phyloP scores from a whole-genome alignment of 768 basidiomycete species.

The Coprinellus micaceus region DNA sequence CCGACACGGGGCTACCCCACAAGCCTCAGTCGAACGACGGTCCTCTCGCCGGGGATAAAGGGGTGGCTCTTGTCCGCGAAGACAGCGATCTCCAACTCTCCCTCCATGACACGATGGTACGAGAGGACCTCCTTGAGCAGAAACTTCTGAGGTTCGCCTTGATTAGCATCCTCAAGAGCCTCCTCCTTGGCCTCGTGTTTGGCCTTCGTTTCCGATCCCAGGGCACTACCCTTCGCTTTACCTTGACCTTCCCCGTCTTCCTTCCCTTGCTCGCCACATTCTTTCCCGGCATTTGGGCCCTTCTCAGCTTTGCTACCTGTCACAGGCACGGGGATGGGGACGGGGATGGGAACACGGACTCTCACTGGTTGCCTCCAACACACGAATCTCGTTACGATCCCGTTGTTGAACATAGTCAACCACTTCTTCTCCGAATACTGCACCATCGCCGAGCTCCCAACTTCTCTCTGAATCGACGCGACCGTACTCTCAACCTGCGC shows the following conservation, averaged over 20 bases:
- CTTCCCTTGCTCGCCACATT: not conserved
- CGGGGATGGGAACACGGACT: constrained; percentile 4
- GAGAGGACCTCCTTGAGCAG: constrained; percentile 10
- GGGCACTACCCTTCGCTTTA: too few relatives aligned
- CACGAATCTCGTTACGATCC: constrained; percentile 36
- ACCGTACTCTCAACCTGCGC: constrained; percentile 25
- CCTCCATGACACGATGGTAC: constrained; percentile 37
- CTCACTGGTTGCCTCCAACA: constrained; percentile 19
- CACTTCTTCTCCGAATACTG: constrained; percentile 32
- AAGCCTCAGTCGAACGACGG: constrained; percentile 50
- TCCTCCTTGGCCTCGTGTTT: too few relatives aligned
- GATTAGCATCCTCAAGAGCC: not conserved
- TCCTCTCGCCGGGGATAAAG: constrained; percentile 52
- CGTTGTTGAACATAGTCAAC: constrained; percentile 28
- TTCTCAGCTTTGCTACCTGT: too few relatives aligned
- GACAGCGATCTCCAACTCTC: constrained; percentile 53
- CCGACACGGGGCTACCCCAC: constrained; percentile 44
- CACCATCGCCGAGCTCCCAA: constrained; percentile 33
- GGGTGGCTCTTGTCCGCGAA: constrained; percentile 52
- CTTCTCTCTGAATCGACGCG: constrained; percentile 30
- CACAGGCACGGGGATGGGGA: too few relatives aligned
- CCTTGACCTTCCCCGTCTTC: too few relatives aligned
- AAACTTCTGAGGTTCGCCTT: constrained; percentile 12
- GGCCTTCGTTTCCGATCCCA: too few relatives aligned
- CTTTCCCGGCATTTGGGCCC: too few relatives aligned